Base-by-base conservation (phyloP, 2,329 filamentous ascomycete genomes). In the Microdochium bolleyi region DNA sequence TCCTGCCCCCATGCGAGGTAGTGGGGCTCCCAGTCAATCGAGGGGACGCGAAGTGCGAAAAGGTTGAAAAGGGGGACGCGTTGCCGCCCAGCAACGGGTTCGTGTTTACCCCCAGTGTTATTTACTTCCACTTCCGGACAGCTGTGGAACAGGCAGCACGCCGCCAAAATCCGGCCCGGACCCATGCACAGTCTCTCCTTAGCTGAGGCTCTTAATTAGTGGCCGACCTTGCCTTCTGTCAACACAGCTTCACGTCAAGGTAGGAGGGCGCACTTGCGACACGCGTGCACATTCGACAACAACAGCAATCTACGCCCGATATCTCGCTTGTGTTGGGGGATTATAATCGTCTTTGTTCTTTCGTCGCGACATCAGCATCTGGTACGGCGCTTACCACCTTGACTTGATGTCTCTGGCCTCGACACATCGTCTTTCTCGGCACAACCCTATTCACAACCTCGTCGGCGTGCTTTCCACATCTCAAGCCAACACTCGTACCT, bases 401-500 rank as follows among this genome's bases (percentile, higher is more conserved):
- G 37, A 41, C 37, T 11, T 10, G 19, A 24, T 46, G 19, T 19
- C 34, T 46, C 41, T 11, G 5, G 13, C n/a, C 16, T 46, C 3
- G 21, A 16, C 14, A 22, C 41, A 46, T 21, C 19, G 11, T 5
- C 27, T 30, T 30, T 11, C 27, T 11, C 22, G 13, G 9, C n/a
- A 46, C 41, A 22, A 21, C 5, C 22, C 13, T 19, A 22, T 22
- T 19, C n/a, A 24, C 4, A 22, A 46, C 16, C 32, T 30, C 55
- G 11, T 11, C 11, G 27, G 27, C 27, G 27, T 30, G 11, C 51
- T 49, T 46, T 49, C 52, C 55, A 57, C 50, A 32, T 52, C 49
- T 49, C 24, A 49, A 51, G 22, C 16, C 27, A 19, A 21, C 49
- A 48, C 50, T 51, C 52, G 34, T 46, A 53, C 54, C 27, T 55